These are phyloP conservation scores for Cucumis cinereus DNA, from an alignment of 306 rosid genomes.

Conservation along the genomic window DNA sequence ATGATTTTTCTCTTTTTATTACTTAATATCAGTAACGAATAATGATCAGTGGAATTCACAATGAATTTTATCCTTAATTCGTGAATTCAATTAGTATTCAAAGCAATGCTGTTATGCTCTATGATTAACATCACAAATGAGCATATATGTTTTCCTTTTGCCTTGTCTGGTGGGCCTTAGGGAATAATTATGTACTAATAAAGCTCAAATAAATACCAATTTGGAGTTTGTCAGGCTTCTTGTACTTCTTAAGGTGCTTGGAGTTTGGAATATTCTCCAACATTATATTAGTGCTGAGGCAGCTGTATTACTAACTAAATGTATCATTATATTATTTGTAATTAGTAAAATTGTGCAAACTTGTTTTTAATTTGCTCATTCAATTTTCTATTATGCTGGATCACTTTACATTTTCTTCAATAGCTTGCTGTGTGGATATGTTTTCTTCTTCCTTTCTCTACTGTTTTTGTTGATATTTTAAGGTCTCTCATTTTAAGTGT, in stretches of 20 bases:
- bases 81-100: not conserved
- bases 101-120: not conserved
- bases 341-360: not conserved
- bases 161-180: not conserved
- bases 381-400: not conserved
- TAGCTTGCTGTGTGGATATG: not conserved
- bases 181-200: not conserved
- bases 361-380: not conserved
- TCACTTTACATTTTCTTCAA: not conserved
- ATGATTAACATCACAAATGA: not conserved
- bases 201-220: not conserved
- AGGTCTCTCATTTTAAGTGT: not conserved
- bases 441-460: not conserved
- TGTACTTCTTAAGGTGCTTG: not conserved
- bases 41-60: not conserved
- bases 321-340: not conserved
- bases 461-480: not conserved
- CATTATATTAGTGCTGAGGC: not conserved
- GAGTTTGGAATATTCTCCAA: slow-evolving; percentile 9
- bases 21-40: not conserved
- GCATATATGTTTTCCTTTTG: not conserved
- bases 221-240: slow-evolving; percentile 7
- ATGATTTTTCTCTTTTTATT: not conserved
- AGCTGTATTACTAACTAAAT: not conserved
- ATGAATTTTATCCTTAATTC: not conserved